A percentile compares a stretch with the other conserved stretches of the same genome.
phyloP scores from a whole-genome alignment of 495 filamentous ascomycete species.

The Hypoxylon subgilvum region DNA sequence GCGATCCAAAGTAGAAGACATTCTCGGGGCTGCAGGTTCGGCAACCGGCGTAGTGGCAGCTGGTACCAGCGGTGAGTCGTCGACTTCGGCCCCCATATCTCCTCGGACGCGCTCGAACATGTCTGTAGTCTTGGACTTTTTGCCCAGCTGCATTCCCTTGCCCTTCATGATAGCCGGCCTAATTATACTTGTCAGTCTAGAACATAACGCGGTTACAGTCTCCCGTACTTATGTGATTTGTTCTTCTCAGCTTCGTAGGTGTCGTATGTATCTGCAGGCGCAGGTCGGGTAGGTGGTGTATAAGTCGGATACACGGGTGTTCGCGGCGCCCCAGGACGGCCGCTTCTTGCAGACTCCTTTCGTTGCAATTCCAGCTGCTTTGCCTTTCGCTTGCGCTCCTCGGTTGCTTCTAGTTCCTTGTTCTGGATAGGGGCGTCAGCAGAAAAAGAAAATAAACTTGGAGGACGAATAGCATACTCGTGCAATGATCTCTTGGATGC shows the following conservation, averaged over 20 bases:
- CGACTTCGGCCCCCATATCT: slow-evolving; percentile 79
- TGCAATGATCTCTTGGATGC: slow-evolving; percentile 96
- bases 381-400: slow-evolving; percentile 96
- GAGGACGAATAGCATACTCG: slow-evolving; percentile 61
- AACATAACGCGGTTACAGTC: background rate
- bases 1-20: slow-evolving; percentile 70
- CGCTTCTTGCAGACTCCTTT: slow-evolving; percentile 75
- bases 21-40: slow-evolving; percentile 64
- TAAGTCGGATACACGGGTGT: slow-evolving; percentile 87
- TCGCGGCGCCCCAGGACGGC: slow-evolving; percentile 63
- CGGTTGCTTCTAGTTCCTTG: slow-evolving; percentile 96
- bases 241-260: slow-evolving; percentile 96
- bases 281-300: slow-evolving; percentile 76
- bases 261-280: slow-evolving; percentile 82
- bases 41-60: slow-evolving; percentile 62
- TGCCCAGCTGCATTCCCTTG: slow-evolving; percentile 98
- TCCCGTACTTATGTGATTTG: slow-evolving; percentile 74
- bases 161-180: slow-evolving; percentile 72
- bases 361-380: slow-evolving; percentile 98
- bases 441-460: background rate
- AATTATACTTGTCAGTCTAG: slow-evolving; percentile 30
- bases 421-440: slow-evolving; percentile 67
- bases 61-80: slow-evolving; percentile 77
- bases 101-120: slow-evolving; percentile 95
- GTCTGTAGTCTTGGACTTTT: slow-evolving; percentile 94